phyloP scores from a whole-genome alignment of 2,329 filamentous ascomycete species.

The Fusarium sp. region DNA sequence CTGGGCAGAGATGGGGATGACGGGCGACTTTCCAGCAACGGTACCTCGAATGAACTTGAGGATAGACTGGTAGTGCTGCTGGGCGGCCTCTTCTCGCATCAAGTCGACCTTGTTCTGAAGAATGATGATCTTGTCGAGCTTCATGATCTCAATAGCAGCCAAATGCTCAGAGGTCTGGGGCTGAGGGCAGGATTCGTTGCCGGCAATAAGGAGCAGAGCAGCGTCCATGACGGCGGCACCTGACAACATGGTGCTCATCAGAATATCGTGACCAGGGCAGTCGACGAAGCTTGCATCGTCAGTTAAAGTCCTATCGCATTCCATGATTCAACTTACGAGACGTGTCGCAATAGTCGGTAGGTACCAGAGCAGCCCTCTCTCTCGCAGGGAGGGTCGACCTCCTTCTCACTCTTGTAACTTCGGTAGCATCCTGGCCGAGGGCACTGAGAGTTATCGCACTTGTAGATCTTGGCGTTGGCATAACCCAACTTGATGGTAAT shows the following conservation, averaged over 20 bases:
- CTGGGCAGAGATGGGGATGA: slow-evolving; percentile 97
- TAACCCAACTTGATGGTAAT: slow-evolving; percentile 99
- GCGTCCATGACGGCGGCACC: slow-evolving; percentile 99
- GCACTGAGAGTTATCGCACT: slow-evolving; percentile 93
- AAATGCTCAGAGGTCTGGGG: slow-evolving; percentile 99
- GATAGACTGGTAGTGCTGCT: slow-evolving; percentile 96
- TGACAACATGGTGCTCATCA: slow-evolving; percentile 99
- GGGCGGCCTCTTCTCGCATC: slow-evolving; percentile 95
- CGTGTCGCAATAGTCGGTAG: slow-evolving; percentile 90
- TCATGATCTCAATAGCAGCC: slow-evolving; percentile 99
- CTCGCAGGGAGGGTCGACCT: slow-evolving; percentile 96
- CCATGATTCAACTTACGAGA: slow-evolving; percentile 76
- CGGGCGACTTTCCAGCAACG: slow-evolving; percentile 91
- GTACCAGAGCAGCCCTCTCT: slow-evolving; percentile 89
- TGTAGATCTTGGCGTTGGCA: slow-evolving; percentile 99
- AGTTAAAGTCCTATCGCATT: slow-evolving; percentile 27
- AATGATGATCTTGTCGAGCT: slow-evolving; percentile 99
- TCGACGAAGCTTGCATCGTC: slow-evolving; percentile 82
- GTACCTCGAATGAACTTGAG: slow-evolving; percentile 98
- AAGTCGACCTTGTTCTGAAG: slow-evolving; percentile 99
- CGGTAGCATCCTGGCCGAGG: slow-evolving; percentile 95
- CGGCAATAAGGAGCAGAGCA: slow-evolving; percentile 93
- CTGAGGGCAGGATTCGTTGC: slow-evolving; percentile 98
- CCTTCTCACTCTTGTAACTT: slow-evolving; percentile 99
- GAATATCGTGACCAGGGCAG: slow-evolving; percentile 99